Percentiles rank a stretch among this genome's conserved stretches.
These are phyloP conservation scores for Phtheirospermum japonicum DNA, from an alignment of 257 asterid genomes.

Conservation along the genomic window DNA sequence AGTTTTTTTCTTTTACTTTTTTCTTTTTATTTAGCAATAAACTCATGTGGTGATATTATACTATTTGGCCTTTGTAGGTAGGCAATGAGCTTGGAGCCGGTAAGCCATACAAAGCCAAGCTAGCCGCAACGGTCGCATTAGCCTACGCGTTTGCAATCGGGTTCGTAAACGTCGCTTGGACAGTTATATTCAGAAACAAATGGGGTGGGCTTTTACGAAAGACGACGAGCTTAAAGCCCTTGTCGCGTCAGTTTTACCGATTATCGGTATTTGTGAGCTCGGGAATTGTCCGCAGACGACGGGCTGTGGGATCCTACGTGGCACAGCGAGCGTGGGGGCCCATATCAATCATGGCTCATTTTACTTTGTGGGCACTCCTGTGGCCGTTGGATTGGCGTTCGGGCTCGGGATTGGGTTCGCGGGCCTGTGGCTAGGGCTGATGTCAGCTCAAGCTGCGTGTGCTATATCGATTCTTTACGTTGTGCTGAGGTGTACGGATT, in stretches of 20 bases:
- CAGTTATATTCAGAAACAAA: slow-evolving; percentile 46
- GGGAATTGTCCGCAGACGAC: slow-evolving; percentile 88
- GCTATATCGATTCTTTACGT: slow-evolving; percentile 68
- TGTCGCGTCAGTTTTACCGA: slow-evolving; percentile 76
- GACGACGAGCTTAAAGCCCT: slow-evolving; percentile 61
- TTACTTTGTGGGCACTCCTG: slow-evolving; percentile 82
- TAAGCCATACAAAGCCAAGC: slow-evolving; percentile 79
- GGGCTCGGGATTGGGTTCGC: slow-evolving; percentile 62
- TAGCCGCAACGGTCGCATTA: slow-evolving; percentile 79
- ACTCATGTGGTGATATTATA: no score
- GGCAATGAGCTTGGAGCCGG: slow-evolving; percentile 92
- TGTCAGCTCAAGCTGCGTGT: slow-evolving; percentile 85
- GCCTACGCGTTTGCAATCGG: slow-evolving; percentile 66
- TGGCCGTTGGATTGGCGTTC: slow-evolving; percentile 74
- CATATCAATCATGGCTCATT: slow-evolving; percentile 78
- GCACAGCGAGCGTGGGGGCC: slow-evolving; percentile 70
- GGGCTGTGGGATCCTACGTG: slow-evolving; percentile 86
- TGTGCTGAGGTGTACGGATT: slow-evolving; percentile 56
- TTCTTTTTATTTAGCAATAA: no score
- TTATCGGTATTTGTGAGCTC: slow-evolving; percentile 80
- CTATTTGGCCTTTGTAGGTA: no score
- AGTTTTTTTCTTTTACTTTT: no score
- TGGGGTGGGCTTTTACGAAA: slow-evolving; percentile 84
- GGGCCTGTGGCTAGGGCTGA: slow-evolving; percentile 84
- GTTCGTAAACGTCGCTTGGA: slow-evolving; percentile 64